A percentile compares a stretch with the other conserved stretches of the same genome.
Evolutionary conservation across 345 rosid genomes (phyloP).

Genomic region (Reutealis trisperma): DNA sequence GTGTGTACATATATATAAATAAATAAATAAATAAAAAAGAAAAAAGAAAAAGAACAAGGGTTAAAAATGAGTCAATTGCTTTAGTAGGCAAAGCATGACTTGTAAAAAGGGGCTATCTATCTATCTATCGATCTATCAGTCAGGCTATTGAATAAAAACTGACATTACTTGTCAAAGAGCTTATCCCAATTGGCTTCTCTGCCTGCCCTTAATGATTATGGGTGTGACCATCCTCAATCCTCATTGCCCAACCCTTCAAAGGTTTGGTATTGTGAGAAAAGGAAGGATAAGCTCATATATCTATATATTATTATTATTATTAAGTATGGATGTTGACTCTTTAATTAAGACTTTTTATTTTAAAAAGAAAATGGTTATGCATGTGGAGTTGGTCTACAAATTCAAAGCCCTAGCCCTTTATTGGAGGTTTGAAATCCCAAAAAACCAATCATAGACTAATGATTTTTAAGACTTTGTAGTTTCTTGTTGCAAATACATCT

Average conservation of each 20-base stretch:
- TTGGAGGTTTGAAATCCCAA: neutral
- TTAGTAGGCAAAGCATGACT: neutral
- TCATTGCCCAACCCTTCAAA: neutral
- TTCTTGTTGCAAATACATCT: neutral
- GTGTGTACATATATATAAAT: no score
- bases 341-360: no score
- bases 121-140: no score
- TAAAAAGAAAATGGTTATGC: neutral
- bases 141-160: neutral
- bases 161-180: neutral
- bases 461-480: neutral
- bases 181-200: neutral
- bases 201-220: neutral
- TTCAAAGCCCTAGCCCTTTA: neutral
- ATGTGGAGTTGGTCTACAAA: slow-evolving; percentile 2
- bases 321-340: neutral
- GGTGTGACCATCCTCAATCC: neutral
- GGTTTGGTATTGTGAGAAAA: neutral
- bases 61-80: neutral
- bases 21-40: no score
- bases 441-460: neutral
- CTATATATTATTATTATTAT: neutral
- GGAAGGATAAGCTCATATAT: neutral
- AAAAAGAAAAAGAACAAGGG: no score
- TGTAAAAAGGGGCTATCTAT: no score